A percentile compares a stretch with the other conserved stretches of the same genome.
These are phyloP conservation scores for Beta macrorhiza DNA, from an alignment of 179 eudicot species.

Conservation along the genomic window DNA sequence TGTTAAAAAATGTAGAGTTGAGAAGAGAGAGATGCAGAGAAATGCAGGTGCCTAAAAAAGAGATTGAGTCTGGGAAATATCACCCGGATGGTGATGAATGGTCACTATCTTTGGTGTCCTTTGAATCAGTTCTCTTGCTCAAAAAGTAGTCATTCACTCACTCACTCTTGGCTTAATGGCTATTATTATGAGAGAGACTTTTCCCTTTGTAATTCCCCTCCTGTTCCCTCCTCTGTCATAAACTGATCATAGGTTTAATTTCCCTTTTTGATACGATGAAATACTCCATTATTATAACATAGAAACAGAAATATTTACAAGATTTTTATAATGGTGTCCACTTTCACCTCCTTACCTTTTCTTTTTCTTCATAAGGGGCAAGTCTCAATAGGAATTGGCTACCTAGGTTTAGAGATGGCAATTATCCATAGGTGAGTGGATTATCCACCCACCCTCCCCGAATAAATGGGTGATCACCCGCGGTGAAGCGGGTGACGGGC, in stretches of 20 bases:
- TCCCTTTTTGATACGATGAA: neutral
- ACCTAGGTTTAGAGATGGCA: too few species aligned
- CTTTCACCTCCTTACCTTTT: too few species aligned
- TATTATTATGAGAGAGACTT: constrained; percentile 27
- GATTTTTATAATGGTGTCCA: neutral
- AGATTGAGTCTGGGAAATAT: constrained; percentile 43
- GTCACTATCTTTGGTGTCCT: constrained; percentile 59
- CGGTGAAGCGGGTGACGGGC: too few species aligned
- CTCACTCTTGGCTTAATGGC: constrained; percentile 12
- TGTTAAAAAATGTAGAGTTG: constrained; percentile 3
- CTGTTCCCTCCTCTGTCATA: constrained; percentile 2
- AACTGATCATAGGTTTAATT: constrained; percentile 4
- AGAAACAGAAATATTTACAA: too few species aligned
- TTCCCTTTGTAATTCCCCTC: constrained; percentile 11
- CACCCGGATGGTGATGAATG: constrained; percentile 42
- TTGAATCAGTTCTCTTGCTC: constrained; percentile 60
- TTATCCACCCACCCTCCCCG: too few species aligned
- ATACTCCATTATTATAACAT: neutral
- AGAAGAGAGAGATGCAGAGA: constrained; percentile 17
- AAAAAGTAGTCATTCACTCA: constrained; percentile 33
- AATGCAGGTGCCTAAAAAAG: constrained; percentile 24
- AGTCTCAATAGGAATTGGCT: too few species aligned
- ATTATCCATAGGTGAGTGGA: too few species aligned
- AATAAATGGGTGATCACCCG: too few species aligned
- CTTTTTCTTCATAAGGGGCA: too few species aligned